phyloP scores from a whole-genome alignment of 805 yeast species.

The Cyberlindnera euphorbiae region DNA sequence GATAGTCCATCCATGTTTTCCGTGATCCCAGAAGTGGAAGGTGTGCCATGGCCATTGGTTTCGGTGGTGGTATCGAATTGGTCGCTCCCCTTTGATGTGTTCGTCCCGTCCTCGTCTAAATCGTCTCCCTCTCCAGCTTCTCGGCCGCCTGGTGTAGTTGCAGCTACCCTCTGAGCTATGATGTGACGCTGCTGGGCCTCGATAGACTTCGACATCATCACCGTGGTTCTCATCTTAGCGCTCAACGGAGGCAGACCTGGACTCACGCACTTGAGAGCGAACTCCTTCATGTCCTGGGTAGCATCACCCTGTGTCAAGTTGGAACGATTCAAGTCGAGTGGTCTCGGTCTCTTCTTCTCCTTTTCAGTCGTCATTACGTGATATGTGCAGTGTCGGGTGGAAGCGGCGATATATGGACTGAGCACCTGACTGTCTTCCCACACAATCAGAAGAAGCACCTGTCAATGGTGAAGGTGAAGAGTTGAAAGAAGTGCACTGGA shows the following conservation, averaged over 20 bases:
- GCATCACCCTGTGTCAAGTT: slow-evolving; percentile 12
- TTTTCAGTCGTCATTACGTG: slow-evolving; percentile 3
- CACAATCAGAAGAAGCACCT: too few species aligned
- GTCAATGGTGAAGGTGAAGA: too few species aligned
- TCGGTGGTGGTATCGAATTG: not conserved
- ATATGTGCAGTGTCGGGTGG: too few species aligned
- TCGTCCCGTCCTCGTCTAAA: too few species aligned
- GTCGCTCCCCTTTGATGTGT: too few species aligned
- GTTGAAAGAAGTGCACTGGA: too few species aligned
- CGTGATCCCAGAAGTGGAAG: slow-evolving; percentile 17
- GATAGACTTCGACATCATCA: slow-evolving; percentile 22
- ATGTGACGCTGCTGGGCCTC: slow-evolving; percentile 27
- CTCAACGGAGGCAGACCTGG: slow-evolving; percentile 27
- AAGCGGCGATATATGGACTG: too few species aligned
- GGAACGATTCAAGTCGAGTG: slow-evolving; percentile 23
- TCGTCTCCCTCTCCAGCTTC: too few species aligned
- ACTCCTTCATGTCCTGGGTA: slow-evolving; percentile 18
- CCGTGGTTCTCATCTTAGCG: slow-evolving; percentile 26
- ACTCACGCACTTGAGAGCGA: slow-evolving; percentile 25
- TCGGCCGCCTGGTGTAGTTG: slow-evolving; percentile 7
- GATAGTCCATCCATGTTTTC: slow-evolving; percentile 14
- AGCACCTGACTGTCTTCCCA: too few species aligned
- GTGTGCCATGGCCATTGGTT: slow-evolving; percentile 4
- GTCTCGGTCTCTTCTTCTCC: slow-evolving; percentile 26
- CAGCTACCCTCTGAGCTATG: slow-evolving; percentile 22